A percentile compares a stretch with the other conserved stretches of the same genome.
phyloP scores from a whole-genome alignment of 768 basidiomycete genomes.

The Austroboletus eburneus region DNA sequence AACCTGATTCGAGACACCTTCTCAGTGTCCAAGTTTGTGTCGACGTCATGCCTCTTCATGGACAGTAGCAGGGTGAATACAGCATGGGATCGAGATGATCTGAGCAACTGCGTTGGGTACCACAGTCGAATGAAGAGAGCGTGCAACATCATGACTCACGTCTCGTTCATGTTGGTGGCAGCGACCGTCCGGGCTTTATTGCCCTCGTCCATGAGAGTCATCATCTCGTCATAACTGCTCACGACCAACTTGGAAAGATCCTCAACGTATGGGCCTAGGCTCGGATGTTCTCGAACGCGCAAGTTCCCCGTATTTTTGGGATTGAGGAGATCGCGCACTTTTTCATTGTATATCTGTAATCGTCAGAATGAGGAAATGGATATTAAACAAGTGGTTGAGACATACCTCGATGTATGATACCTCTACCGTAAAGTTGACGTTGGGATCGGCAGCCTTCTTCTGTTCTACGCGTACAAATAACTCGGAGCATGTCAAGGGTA shows the following conservation, averaged over 20 bases:
- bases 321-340: slow-evolving; percentile 95
- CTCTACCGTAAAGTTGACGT: slow-evolving; percentile 84
- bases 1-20: slow-evolving; percentile 98
- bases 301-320: slow-evolving; percentile 96
- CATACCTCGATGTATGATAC: slow-evolving; percentile 95
- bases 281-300: slow-evolving; percentile 96
- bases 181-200: slow-evolving; percentile 99
- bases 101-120: slow-evolving; percentile 28
- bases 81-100: slow-evolving; percentile 95
- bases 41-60: slow-evolving; percentile 83
- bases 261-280: slow-evolving; percentile 96
- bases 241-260: slow-evolving; percentile 93
- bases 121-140: background rate
- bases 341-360: slow-evolving; percentile 88
- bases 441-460: slow-evolving; percentile 59
- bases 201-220: slow-evolving; percentile 99
- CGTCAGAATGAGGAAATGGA: background rate
- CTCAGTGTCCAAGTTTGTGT: slow-evolving; percentile 88
- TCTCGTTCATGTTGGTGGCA: slow-evolving; percentile 99
- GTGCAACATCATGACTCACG: slow-evolving; percentile 47
- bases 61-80: slow-evolving; percentile 95
- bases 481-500: slow-evolving; percentile 91
- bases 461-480: slow-evolving; percentile 79
- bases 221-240: slow-evolving; percentile 91
- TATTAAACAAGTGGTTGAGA: background rate